A percentile compares a stretch with the other conserved stretches of the same genome.
These are phyloP conservation scores for Mycosarcoma maydis DNA, from an alignment of 1,284 basidiomycete genomes.

Conservation along the genomic window DNA sequence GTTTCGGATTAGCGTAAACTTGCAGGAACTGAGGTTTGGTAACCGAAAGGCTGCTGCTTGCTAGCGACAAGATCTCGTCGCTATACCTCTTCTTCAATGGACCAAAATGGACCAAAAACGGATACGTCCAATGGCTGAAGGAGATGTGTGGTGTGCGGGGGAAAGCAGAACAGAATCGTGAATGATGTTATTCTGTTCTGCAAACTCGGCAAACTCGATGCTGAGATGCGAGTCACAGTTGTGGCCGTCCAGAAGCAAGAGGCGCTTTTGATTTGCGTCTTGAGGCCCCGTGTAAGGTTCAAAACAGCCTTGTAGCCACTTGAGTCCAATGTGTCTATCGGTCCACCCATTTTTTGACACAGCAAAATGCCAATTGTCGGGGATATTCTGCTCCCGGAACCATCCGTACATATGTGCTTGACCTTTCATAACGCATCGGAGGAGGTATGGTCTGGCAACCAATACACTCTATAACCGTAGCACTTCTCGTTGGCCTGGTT, in stretches of 20 bases:
- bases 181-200: neutral
- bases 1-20: too few relatives aligned
- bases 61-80: too few relatives aligned
- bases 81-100: neutral
- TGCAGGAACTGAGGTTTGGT: too few relatives aligned
- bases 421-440: neutral
- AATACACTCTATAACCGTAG: slow-evolving; percentile 6
- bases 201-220: neutral
- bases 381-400: neutral
- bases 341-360: slow-evolving; percentile 1
- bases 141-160: slow-evolving; percentile 7
- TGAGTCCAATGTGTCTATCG: neutral
- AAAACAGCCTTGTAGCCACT: slow-evolving; percentile 2
- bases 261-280: neutral
- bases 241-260: slow-evolving; percentile 8
- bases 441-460: neutral
- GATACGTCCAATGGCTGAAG: slow-evolving; percentile 5
- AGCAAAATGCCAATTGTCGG: slow-evolving; percentile 2
- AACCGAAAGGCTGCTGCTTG: too few relatives aligned
- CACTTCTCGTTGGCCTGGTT: slow-evolving; percentile 3
- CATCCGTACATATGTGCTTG: neutral
- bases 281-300: neutral
- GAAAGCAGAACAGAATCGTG: slow-evolving; percentile 1
- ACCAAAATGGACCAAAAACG: slow-evolving; percentile 1
- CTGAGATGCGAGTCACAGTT: neutral